These are phyloP conservation scores for Xylaria sp. DNA, from an alignment of 2,329 filamentous ascomycete genomes.

Conservation along the genomic window DNA sequence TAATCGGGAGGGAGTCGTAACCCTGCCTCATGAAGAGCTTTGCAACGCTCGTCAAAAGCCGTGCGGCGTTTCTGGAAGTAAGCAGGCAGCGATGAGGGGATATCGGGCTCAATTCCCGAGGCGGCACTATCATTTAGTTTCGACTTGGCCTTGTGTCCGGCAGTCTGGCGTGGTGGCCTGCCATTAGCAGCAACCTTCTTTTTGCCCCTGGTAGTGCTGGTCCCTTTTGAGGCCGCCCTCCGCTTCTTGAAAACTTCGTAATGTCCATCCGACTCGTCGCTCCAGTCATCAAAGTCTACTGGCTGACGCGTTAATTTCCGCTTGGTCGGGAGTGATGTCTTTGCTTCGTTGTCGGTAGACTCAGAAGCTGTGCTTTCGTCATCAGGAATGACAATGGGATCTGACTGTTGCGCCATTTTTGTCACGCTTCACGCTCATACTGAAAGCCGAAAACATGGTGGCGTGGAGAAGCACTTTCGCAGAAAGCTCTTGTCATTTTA, in stretches of 20 bases:
- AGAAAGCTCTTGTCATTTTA: not conserved
- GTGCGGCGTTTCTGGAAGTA: conserved; percentile 76
- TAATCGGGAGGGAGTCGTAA: conserved; percentile 83
- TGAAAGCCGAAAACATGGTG: conserved; percentile 34
- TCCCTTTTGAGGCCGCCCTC: conserved; percentile 38
- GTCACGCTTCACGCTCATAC: conserved; percentile 17
- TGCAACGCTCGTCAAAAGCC: conserved; percentile 73
- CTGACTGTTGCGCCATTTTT: conserved; percentile 39
- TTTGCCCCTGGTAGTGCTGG: conserved; percentile 37
- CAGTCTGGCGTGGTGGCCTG: conserved; percentile 32
- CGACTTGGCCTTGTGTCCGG: conserved; percentile 29
- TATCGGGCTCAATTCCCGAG: conserved; percentile 55
- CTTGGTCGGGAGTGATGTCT: conserved; percentile 35
- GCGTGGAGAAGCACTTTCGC: not conserved
- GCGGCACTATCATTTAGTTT: conserved; percentile 48
- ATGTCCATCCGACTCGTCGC: conserved; percentile 44
- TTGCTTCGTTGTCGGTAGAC: conserved; percentile 32
- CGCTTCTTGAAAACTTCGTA: conserved; percentile 43
- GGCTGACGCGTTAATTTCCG: conserved; percentile 40
- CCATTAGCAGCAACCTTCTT: conserved; percentile 36
- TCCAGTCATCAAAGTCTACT: conserved; percentile 43
- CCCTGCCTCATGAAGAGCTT: conserved; percentile 72
- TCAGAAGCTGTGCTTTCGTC: conserved; percentile 45
- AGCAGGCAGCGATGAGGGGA: conserved; percentile 71
- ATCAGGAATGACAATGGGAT: conserved; percentile 44